phyloP scores from a whole-genome alignment of 192 early-diverging fungal genomes.

The Gaertneriomyces sp. region DNA sequence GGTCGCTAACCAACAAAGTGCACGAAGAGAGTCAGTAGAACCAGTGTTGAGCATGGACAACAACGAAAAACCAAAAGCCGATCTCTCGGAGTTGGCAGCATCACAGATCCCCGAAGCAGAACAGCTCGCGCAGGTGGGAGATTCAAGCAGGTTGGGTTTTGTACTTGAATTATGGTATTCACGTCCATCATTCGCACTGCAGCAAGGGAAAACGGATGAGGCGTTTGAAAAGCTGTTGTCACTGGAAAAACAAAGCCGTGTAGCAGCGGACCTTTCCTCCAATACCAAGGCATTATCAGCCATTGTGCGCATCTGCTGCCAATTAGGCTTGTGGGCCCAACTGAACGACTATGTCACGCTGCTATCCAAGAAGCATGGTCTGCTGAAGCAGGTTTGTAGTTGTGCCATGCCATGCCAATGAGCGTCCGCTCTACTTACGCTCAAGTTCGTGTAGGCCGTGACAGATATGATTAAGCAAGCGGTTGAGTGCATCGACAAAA shows the following conservation, averaged over 20 bases:
- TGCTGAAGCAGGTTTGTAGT: slow-evolving; percentile 73
- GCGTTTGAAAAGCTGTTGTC: slow-evolving; percentile 84
- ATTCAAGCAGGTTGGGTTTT: background rate
- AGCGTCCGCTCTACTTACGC: background rate
- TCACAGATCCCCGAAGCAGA: background rate
- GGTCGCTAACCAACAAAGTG: too few relatives aligned
- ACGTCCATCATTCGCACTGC: slow-evolving; percentile 4
- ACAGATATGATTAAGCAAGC: slow-evolving; percentile 93
- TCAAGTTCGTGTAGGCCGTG: slow-evolving; percentile 64
- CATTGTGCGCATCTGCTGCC: slow-evolving; percentile 70
- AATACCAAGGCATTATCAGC: slow-evolving; percentile 81
- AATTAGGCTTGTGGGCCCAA: slow-evolving; percentile 77
- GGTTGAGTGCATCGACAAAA: slow-evolving; percentile 83
- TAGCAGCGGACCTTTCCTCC: slow-evolving; percentile 83
- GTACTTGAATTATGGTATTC: background rate
- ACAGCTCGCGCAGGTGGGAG: background rate
- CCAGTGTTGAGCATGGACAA: too few relatives aligned
- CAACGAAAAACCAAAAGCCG: too few relatives aligned
- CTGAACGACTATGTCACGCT: slow-evolving; percentile 89
- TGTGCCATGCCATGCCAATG: background rate
- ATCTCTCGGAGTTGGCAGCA: too few relatives aligned
- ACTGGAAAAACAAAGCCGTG: slow-evolving; percentile 94
- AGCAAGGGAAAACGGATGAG: slow-evolving; percentile 69
- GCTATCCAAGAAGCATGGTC: slow-evolving; percentile 95
- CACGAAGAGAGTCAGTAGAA: too few relatives aligned